Evolutionary conservation across 2,329 filamentous ascomycete species (phyloP), one percentile per base, ranked within the genome.

Genomic region (Eurotiales sp.): DNA sequence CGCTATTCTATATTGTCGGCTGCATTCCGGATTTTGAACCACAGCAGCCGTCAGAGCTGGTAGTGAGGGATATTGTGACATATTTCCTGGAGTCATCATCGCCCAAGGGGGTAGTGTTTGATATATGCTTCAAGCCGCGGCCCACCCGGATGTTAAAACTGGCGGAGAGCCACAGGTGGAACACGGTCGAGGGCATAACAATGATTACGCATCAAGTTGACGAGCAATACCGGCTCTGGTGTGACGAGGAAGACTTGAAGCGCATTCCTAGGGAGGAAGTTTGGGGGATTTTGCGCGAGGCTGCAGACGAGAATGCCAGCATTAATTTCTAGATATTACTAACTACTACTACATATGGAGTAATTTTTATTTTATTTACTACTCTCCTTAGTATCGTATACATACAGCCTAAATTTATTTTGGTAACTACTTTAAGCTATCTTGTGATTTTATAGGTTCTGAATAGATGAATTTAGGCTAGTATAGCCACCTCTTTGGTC

Each of bases 71-170:
- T 1, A 59, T 65, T 7, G 39, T 72, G 6, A 56, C 61, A 7
- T 49, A 57, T 14, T 65, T 71, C 17, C 57, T 72, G 2, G 46
- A 56, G 2, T n/a, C n/a, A n/a, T 49, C 55, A 0, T 36, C 19
- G 22, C 29, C 55, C 5, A 67, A 63, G 49, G 70, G 70, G 0
- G 62, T 72, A 1, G 46, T 74, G 50, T 52, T 73, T 30, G 71
- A 74, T 27, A 72, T 74, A 69, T 74, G 72, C 54, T 74, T 70
- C 58, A 73, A 74, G 55, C 71, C 70, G 1, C 56, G 67, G 12
- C 59, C 60, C 5, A 74, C 71, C 3, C 59, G 71, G 42, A 66
- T 61, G 53, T 61, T 72, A 32, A 68, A 67, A 57, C 50, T 66
- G 17, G 70, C 63, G 0, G 58, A 67, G 52, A 51, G 39, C 8